Base-by-base conservation (phyloP, 768 basidiomycete genomes). In the Termitomyces sp. region DNA sequence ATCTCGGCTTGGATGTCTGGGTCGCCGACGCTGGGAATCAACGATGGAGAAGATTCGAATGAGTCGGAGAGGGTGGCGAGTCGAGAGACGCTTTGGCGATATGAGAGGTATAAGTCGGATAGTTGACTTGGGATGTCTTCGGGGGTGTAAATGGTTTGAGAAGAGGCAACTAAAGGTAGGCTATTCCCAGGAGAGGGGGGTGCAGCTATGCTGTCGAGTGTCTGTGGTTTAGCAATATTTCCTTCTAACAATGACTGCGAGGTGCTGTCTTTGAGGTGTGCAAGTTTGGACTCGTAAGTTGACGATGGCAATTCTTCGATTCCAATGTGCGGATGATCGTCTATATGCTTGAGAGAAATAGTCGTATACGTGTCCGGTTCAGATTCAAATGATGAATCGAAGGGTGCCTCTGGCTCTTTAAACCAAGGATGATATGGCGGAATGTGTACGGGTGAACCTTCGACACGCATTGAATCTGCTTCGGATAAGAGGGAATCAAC, bases 11-110 rank as follows among this genome's bases (percentile, higher is more conserved):
- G 71, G 1, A 69, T 71, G 12, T 78, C 70, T 43, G 67, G 59
- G 37, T 72, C 71, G 32, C 55, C 39, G 22, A 61, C 37, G 57
- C 53, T 22, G n/a, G 62, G 61, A 43, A 56, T 57, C 46, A 57
- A 53, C 53, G 56, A 50, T 16, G 24, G 34, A 22, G 62, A 55
- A 5, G 56, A 53, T 24, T 55, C 39, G 16, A 67, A 58, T 3
- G 68, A 59, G 18, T 69, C 59, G 5, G 79, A 66, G 20, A 82
- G 67, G 26, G 73, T 74, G 1, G 72, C 69, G 12, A 84, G 64
- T 65, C 77, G 79, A 5, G 76, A 72, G 14, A 79, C 65, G 56
- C 78, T 80, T 43, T 75, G 73, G 22, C 71, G 76, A 54, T 80
- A 86, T 56, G 79, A 76, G 39, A 72, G 63, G 63, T 54, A 54